Percentiles rank a stretch among this genome's conserved stretches.
phyloP scores from a whole-genome alignment of 2,329 filamentous ascomycete species.

The Sordariomycetes sp. region DNA sequence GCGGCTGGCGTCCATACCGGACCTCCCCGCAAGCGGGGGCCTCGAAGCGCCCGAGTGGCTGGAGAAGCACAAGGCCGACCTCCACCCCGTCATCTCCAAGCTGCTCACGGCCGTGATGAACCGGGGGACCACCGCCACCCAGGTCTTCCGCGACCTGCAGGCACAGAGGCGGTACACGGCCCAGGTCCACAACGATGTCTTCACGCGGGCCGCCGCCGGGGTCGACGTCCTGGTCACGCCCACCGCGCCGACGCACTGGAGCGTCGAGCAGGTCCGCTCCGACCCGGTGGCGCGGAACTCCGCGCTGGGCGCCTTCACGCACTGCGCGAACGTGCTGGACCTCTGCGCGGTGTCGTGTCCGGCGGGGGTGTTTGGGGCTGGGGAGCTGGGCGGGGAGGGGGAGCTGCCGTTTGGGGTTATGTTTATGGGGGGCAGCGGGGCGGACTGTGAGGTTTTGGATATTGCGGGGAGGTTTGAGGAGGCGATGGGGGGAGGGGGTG shows the following conservation, averaged over 20 bases:
- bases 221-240: slow-evolving; percentile 44
- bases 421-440: too few species aligned
- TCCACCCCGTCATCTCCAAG: slow-evolving; percentile 31
- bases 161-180: slow-evolving; percentile 27
- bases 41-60: slow-evolving; percentile 14
- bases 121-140: slow-evolving; percentile 24
- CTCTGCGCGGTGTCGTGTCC: too few species aligned
- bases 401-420: too few species aligned
- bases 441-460: too few species aligned
- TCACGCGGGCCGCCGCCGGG: slow-evolving; percentile 16
- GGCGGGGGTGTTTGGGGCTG: too few species aligned
- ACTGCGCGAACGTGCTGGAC: too few species aligned
- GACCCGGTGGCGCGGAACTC: slow-evolving; percentile 45
- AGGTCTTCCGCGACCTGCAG: slow-evolving; percentile 37
- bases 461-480: too few species aligned
- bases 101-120: slow-evolving; percentile 27
- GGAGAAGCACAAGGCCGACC: slow-evolving; percentile 24
- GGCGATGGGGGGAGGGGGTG: too few species aligned
- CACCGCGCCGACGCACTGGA: slow-evolving; percentile 41
- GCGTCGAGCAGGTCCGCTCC: slow-evolving; percentile 34
- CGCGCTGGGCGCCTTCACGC: slow-evolving; percentile 27
- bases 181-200: slow-evolving; percentile 15
- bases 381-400: too few species aligned
- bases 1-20: slow-evolving; percentile 37
- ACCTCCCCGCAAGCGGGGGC: neutral